Evolutionary conservation across 208 protist genomes (phyloP).

Genomic region (Acanthamoeba royreba): DNA sequence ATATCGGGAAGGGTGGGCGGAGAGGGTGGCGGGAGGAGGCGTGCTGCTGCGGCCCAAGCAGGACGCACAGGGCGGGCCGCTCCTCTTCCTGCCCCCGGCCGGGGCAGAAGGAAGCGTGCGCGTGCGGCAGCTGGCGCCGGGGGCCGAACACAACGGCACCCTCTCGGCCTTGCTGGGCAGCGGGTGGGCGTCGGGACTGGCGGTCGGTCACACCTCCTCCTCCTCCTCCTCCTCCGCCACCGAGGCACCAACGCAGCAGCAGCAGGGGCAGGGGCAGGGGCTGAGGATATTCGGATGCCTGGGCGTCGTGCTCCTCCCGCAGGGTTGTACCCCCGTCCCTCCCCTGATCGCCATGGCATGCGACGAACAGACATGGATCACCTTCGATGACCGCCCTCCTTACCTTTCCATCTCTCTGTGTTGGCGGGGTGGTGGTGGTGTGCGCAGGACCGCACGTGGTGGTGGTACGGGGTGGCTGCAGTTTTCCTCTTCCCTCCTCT

Average conservation of each 20-base stretch:
- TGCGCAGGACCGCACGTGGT: neutral
- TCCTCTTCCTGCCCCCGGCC: neutral
- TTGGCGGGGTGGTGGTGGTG: no score
- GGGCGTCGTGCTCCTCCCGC: neutral
- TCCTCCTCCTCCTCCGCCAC: neutral
- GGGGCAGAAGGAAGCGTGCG: neutral
- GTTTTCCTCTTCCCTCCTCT: no score
- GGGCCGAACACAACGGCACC: neutral
- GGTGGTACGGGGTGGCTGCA: no score
- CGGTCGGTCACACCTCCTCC: neutral
- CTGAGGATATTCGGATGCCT: neutral
- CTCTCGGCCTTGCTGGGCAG: neutral
- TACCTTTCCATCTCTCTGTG: neutral
- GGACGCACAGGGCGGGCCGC: neutral
- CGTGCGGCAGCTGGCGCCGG: neutral
- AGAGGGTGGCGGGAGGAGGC: neutral
- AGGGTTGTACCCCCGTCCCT: neutral
- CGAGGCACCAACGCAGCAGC: no score
- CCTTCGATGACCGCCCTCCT: no score
- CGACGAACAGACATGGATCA: no score
- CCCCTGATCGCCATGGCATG: neutral
- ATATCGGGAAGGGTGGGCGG: neutral
- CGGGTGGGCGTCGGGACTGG: no score
- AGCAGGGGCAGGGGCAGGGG: neutral
- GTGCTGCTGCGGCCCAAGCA: neutral